Evolutionary conservation across 2,329 filamentous ascomycete genomes (phyloP).

Genomic region (Pseudogymnoascus sp.): DNA sequence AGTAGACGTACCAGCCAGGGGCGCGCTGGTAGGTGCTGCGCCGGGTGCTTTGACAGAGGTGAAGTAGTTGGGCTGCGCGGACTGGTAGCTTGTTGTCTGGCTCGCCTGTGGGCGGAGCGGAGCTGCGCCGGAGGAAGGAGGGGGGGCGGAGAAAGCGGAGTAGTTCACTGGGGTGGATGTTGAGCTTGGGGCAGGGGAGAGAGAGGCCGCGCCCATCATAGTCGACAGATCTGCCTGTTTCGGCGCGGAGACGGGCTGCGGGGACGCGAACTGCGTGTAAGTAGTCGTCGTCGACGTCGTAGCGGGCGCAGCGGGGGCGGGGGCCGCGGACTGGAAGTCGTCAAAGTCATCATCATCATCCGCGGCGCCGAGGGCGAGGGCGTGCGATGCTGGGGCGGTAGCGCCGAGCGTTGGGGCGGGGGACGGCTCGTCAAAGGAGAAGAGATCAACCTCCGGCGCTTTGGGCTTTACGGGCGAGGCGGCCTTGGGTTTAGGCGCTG

Average conservation of each 20-base stretch:
- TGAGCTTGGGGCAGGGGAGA: constrained; percentile 61
- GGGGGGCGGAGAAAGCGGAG: constrained; percentile 51
- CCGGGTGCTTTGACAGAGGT: constrained; percentile 59
- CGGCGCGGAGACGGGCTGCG: constrained; percentile 75
- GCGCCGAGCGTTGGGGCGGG: constrained; percentile 37
- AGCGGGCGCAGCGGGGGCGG: constrained; percentile 33
- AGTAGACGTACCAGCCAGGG: constrained; percentile 22
- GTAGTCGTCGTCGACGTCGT: constrained; percentile 45
- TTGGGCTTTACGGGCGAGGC: constrained; percentile 65
- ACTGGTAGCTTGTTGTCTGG: constrained; percentile 53
- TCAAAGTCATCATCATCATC: constrained; percentile 91
- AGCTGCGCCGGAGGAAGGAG: constrained; percentile 28
- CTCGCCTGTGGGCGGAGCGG: constrained; percentile 40
- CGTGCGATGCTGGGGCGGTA: constrained; percentile 34
- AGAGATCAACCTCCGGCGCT: constrained; percentile 83
- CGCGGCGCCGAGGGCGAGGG: constrained; percentile 34
- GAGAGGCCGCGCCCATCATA: constrained; percentile 71
- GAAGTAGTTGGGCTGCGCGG: constrained; percentile 86
- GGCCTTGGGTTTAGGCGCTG: constrained; percentile 20
- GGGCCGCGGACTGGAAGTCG: constrained; percentile 59
- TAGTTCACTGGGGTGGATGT: constrained; percentile 52
- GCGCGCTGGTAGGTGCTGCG: constrained; percentile 22
- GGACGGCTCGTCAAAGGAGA: constrained; percentile 78
- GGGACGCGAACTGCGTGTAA: constrained; percentile 66
- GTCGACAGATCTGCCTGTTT: constrained; percentile 74